phyloP scores from a whole-genome alignment of 352 stramenopile species.

The Globisporangium spinosum region DNA sequence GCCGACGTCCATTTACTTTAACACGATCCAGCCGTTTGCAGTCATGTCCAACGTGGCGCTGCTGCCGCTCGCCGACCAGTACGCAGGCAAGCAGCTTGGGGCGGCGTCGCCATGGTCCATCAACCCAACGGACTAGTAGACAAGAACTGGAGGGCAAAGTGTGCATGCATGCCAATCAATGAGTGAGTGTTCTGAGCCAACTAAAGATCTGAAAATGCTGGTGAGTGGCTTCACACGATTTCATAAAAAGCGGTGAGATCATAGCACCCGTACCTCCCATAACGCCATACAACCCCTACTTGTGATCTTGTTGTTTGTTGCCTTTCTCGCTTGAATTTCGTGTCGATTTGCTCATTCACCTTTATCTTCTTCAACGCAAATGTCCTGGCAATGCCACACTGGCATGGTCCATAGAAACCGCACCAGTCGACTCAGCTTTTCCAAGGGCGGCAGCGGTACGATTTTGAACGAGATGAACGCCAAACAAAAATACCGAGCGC shows the following conservation, averaged over 20 bases:
- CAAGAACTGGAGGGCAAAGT: background rate
- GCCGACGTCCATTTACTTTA: constrained; percentile 25
- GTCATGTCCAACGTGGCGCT: constrained; percentile 25
- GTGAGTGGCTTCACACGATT: background rate
- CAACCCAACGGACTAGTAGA: constrained; percentile 24
- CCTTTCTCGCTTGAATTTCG: background rate
- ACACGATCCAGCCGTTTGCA: constrained; percentile 25
- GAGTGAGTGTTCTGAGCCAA: background rate
- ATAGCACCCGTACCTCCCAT: background rate
- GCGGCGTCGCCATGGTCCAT: constrained; percentile 14
- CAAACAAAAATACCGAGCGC: constrained; percentile 16
- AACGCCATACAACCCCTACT: background rate
- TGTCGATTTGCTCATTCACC: background rate
- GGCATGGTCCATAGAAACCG: background rate
- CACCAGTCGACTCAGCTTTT: background rate
- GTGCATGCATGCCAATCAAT: background rate
- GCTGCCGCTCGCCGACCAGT: constrained; percentile 29
- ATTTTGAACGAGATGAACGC: background rate
- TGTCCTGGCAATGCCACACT: background rate
- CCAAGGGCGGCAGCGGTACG: background rate
- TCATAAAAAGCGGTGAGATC: background rate
- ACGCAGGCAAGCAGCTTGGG: constrained; percentile 20
- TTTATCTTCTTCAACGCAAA: background rate
- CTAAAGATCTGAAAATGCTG: background rate
- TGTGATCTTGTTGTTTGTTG: background rate